phyloP scores from a whole-genome alignment of 805 yeast genomes.

The Cyberlindnera meyerae region DNA sequence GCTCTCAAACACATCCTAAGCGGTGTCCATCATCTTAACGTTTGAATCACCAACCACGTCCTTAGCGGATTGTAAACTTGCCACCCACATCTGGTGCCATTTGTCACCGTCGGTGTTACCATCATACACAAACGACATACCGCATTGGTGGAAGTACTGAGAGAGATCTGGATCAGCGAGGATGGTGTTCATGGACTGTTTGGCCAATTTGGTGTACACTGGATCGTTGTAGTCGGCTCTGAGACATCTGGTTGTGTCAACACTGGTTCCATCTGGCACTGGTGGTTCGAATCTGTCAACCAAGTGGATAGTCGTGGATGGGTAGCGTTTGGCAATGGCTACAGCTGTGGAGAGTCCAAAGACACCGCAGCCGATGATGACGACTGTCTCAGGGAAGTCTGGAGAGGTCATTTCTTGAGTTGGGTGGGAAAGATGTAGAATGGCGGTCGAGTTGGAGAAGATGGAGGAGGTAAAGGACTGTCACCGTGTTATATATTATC shows the following conservation, averaged over 20 bases:
- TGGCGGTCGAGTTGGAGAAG: too few species aligned
- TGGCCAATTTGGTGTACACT: constrained; percentile 9
- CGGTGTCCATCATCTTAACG: constrained; percentile 1
- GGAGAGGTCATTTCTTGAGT: background rate
- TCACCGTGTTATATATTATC: background rate
- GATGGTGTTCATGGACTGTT: constrained; percentile 9
- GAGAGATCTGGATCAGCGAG: constrained; percentile 9
- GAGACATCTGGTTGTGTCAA: constrained; percentile 16
- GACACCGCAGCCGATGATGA: constrained; percentile 44
- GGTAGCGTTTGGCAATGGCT: constrained; percentile 13
- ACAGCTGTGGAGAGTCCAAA: constrained; percentile 43
- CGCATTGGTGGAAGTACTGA: constrained; percentile 11
- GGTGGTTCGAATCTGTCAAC: constrained; percentile 19
- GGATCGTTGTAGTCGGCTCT: constrained; percentile 13
- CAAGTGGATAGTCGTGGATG: constrained; percentile 7
- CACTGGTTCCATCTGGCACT: constrained; percentile 15
- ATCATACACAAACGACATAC: constrained; percentile 14
- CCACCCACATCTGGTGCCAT: constrained; percentile 7
- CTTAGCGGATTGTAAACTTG: constrained; percentile 1
- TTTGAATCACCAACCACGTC: background rate
- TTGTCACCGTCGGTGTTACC: constrained; percentile 3
- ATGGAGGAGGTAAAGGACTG: too few species aligned
- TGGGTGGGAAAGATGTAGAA: too few species aligned
- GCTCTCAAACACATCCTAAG: constrained; percentile 4
- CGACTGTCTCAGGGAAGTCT: constrained; percentile 22